These are phyloP conservation scores for Cladophialophora exuberans DNA, from an alignment of 2,329 filamentous ascomycete species.

Conservation along the genomic window DNA sequence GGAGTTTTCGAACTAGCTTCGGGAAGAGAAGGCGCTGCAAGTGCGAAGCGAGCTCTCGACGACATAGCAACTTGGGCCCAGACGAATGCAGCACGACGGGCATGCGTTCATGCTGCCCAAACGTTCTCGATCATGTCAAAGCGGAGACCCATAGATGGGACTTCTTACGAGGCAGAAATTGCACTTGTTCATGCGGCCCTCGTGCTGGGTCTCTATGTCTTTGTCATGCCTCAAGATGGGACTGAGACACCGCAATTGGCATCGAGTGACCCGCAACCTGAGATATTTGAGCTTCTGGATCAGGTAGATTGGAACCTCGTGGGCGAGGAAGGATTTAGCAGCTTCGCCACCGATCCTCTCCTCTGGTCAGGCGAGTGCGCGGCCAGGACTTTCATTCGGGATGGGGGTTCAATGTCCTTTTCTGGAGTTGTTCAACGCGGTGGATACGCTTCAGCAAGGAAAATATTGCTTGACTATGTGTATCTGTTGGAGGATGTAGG, in stretches of 20 bases:
- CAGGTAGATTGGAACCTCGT: conserved; percentile 55
- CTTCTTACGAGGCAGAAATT: conserved; percentile 55
- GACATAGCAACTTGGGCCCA: conserved; percentile 55
- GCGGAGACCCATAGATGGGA: conserved; percentile 55
- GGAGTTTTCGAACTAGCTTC: conserved; percentile 57
- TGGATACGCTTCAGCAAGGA: conserved; percentile 55
- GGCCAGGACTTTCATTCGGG: conserved; percentile 47
- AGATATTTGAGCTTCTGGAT: conserved; percentile 49
- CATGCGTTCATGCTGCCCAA: conserved; percentile 56
- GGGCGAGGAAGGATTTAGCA: conserved; percentile 48
- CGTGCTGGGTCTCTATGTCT: conserved; percentile 55
- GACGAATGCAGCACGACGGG: conserved; percentile 53
- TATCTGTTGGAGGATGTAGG: conserved; percentile 56
- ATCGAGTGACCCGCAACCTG: conserved; percentile 29
- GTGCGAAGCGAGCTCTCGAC: conserved; percentile 52
- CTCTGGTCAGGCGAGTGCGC: conserved; percentile 26
- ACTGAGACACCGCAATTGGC: conserved; percentile 34
- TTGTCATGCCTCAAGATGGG: conserved; percentile 39
- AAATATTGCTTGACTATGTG: conserved; percentile 56
- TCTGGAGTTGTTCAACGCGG: conserved; percentile 51
- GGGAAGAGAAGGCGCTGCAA: conserved; percentile 50
- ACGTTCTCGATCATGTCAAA: conserved; percentile 55
- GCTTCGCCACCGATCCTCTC: conserved; percentile 16
- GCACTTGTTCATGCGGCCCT: conserved; percentile 55
- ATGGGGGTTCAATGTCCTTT: conserved; percentile 52